phyloP scores from a whole-genome alignment of 176 grass and related monocot species.

The Oryza glumipatula region DNA sequence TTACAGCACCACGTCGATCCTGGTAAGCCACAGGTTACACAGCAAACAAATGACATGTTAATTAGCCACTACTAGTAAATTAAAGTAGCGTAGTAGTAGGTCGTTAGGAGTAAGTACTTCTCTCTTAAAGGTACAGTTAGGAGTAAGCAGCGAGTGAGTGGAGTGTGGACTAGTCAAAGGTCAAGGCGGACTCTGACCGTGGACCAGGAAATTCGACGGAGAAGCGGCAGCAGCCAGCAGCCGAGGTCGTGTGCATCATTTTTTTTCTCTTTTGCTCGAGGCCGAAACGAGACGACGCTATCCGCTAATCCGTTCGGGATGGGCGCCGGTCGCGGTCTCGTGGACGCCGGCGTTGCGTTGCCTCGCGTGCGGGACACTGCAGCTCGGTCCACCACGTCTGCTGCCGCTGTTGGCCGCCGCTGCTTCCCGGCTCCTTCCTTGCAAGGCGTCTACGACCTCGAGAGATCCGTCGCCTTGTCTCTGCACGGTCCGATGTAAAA shows the following conservation, averaged over 20 bases:
- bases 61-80: too few species aligned
- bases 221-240: too few species aligned
- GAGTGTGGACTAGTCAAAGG: constrained; percentile 38
- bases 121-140: neutral
- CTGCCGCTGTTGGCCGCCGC: too few species aligned
- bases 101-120: neutral
- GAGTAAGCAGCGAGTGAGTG: neutral
- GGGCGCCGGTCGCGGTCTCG: constrained; percentile 12
- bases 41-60: neutral
- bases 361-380: constrained; percentile 40
- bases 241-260: neutral
- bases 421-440: neutral
- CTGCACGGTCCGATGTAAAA: too few species aligned
- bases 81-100: neutral
- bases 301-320: neutral
- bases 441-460: too few species aligned
- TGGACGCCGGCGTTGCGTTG: neutral
- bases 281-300: neutral
- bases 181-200: constrained; percentile 45
- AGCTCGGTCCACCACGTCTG: neutral
- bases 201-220: neutral
- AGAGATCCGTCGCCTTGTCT: too few species aligned
- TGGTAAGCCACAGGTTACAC: neutral
- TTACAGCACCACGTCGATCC: neutral
- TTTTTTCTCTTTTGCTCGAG: neutral